Percentiles rank a stretch among this genome's conserved stretches.
Evolutionary conservation across 768 basidiomycete species (phyloP).

Genomic region (Favolaschia claudopus): DNA sequence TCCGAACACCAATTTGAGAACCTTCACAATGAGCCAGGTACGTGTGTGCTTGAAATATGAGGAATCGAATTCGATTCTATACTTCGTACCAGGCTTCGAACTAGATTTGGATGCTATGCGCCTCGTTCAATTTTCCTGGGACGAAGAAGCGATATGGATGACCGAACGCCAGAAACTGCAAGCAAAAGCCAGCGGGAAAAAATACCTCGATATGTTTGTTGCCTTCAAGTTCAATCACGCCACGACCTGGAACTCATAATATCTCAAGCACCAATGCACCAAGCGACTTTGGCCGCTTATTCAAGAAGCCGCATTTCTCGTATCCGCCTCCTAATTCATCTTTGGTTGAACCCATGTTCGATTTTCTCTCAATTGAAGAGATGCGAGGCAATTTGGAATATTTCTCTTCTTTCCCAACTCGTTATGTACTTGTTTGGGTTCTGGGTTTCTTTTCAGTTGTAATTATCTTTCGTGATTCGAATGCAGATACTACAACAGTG

Average conservation of each 20-base stretch:
- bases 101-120: conserved; percentile 20
- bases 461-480: too few species aligned
- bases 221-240: background rate
- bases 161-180: conserved; percentile 27
- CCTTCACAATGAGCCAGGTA: background rate
- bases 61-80: background rate
- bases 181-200: conserved; percentile 17
- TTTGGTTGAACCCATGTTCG: conserved; percentile 6
- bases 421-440: too few species aligned
- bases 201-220: conserved; percentile 26
- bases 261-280: conserved; percentile 11
- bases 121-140: conserved; percentile 21
- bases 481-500: conserved; percentile 31
- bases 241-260: background rate
- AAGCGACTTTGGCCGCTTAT: background rate
- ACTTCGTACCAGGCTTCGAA: background rate
- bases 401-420: conserved; percentile 29
- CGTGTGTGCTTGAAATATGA: too few species aligned
- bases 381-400: conserved; percentile 12
- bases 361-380: conserved; percentile 7
- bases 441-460: too few species aligned
- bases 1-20: background rate
- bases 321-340: conserved; percentile 19
- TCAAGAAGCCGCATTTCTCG: conserved; percentile 6
- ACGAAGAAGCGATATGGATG: conserved; percentile 19